A percentile compares a stretch with the other conserved stretches of the same genome.
Conservation (phyloP, 1,284 basidiomycete species). For the Mycosarcoma maydis region DNA sequence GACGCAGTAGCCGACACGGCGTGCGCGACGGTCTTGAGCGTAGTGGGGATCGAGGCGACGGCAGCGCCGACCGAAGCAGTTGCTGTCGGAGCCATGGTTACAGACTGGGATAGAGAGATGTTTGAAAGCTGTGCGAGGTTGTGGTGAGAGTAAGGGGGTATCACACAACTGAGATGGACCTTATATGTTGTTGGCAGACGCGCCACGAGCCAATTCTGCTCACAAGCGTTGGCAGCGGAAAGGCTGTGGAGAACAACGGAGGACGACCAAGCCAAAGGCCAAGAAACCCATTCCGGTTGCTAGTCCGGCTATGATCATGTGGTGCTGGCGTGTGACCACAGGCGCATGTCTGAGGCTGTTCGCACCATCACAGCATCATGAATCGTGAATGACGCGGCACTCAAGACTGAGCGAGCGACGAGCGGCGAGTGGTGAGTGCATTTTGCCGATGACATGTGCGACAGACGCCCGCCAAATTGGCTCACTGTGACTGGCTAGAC, state of each 20-base stretch:
- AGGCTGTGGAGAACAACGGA: no score
- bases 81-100: constrained; percentile 49
- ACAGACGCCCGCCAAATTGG: constrained; percentile 12
- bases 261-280: not conserved
- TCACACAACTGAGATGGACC: not conserved
- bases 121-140: not conserved
- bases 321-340: not conserved
- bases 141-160: not conserved
- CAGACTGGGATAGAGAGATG: not conserved
- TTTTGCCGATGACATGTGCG: not conserved
- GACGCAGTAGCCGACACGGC: constrained; percentile 34
- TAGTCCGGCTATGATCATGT: constrained; percentile 25
- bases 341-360: no score
- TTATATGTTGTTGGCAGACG: constrained; percentile 15
- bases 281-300: constrained; percentile 28
- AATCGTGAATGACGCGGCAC: no score
- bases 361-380: no score
- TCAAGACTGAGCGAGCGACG: no score
- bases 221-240: not conserved
- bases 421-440: not conserved
- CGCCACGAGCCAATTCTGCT: not conserved
- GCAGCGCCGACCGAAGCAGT: constrained; percentile 29
- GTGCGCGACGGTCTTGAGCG: constrained; percentile 39
- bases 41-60: constrained; percentile 25
- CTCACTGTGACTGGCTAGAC: constrained; percentile 15